phyloP scores from a whole-genome alignment of 331 rosid genomes.

The Rosa hybrid region DNA sequence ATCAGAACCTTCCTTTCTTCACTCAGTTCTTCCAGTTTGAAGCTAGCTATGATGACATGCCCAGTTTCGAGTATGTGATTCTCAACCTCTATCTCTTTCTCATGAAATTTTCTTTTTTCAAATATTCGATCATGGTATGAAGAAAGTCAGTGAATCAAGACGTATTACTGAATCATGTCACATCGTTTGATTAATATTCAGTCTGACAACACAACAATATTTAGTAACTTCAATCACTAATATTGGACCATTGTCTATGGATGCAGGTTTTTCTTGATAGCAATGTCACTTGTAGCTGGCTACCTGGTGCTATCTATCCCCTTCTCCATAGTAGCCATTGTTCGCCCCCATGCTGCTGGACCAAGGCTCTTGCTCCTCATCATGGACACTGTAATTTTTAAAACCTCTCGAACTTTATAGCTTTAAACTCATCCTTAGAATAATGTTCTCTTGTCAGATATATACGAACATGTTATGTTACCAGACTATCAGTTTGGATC shows the following conservation, averaged over 20 bases:
- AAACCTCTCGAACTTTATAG: not conserved
- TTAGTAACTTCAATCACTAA: not conserved
- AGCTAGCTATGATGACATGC: slow-evolving; percentile 77
- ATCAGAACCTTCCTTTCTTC: slow-evolving; percentile 82
- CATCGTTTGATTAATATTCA: not conserved
- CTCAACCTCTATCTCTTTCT: slow-evolving; percentile 10
- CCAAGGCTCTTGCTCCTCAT: slow-evolving; percentile 63
- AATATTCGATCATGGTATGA: not conserved
- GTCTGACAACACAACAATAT: not conserved
- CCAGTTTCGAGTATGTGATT: slow-evolving; percentile 64
- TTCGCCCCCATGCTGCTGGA: slow-evolving; percentile 67
- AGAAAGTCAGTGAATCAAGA: not conserved
- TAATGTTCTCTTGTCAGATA: not conserved
- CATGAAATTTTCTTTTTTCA: not conserved
- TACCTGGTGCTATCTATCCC: slow-evolving; percentile 83
- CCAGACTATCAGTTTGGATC: not conserved
- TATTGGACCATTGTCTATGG: not conserved
- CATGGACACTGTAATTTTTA: slow-evolving; percentile 59
- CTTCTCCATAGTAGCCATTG: slow-evolving; percentile 58
- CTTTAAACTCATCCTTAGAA: not conserved
- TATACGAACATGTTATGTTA: not conserved
- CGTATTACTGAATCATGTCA: not conserved
- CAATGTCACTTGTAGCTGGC: slow-evolving; percentile 73
- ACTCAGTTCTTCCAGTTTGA: slow-evolving; percentile 92
- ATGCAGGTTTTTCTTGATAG: slow-evolving; percentile 75